phyloP scores from a whole-genome alignment of 805 yeast species.

The Schizosaccharomyces octosporus region DNA sequence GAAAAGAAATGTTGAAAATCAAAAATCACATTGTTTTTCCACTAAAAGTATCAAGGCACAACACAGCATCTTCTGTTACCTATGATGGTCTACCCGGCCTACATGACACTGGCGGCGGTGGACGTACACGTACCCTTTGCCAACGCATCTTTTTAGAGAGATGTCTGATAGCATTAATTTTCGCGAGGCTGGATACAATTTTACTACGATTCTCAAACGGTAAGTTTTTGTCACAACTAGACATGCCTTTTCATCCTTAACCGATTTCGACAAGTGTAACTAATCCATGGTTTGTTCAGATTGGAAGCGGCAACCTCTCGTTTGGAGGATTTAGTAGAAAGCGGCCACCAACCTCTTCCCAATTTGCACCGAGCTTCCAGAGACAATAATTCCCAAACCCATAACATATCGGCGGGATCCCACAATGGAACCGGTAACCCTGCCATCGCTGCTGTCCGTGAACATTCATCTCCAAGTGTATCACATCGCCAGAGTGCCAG shows the following conservation, averaged over 20 bases:
- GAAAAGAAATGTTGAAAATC: too few species aligned
- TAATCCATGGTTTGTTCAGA: constrained; percentile 15
- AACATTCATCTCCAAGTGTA: not conserved
- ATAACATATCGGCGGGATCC: not conserved
- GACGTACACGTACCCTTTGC: not conserved
- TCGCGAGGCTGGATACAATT: constrained; percentile 38
- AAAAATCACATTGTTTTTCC: too few species aligned
- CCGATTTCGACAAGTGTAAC: not conserved
- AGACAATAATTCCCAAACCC: not conserved
- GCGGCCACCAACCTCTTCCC: constrained; percentile 35
- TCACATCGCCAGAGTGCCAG: not conserved
- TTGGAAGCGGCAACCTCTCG: constrained; percentile 86
- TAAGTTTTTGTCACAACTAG: constrained; percentile 11
- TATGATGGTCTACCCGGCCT: too few species aligned
- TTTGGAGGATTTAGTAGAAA: constrained; percentile 64
- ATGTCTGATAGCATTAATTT: constrained; percentile 7
- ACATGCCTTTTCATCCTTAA: not conserved
- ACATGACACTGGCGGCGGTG: too few species aligned
- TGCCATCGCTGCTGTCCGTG: not conserved
- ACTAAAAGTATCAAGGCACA: too few species aligned
- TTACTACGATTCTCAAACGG: constrained; percentile 55
- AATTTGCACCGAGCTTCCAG: constrained; percentile 2
- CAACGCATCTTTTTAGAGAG: not conserved
- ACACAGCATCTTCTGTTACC: too few species aligned
- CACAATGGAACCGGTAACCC: not conserved